phyloP scores from a whole-genome alignment of 2,329 filamentous ascomycete species.

The Apiospora kogelbergensis region DNA sequence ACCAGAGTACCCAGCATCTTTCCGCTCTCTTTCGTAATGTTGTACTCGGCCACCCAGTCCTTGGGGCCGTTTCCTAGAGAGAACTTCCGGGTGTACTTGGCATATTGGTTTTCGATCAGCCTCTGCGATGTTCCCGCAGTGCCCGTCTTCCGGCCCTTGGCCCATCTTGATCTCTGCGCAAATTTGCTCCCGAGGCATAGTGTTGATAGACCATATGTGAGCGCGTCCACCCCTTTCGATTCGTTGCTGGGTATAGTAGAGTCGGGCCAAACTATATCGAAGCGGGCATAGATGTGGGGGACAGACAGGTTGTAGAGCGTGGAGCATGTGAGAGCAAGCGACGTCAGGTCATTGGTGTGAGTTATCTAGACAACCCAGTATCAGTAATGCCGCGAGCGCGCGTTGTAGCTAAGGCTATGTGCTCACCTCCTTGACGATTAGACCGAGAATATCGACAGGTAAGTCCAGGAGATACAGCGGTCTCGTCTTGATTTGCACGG shows the following conservation, averaged over 20 bases:
- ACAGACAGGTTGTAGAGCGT: slow-evolving; percentile 73
- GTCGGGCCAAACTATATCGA: slow-evolving; percentile 88
- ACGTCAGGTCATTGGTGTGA: slow-evolving; percentile 78
- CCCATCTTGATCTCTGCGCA: slow-evolving; percentile 37
- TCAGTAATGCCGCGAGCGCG: slow-evolving; percentile 11
- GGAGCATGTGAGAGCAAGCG: slow-evolving; percentile 75
- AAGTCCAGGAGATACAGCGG: slow-evolving; percentile 71
- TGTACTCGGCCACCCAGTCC: slow-evolving; percentile 79
- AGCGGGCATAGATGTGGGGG: slow-evolving; percentile 79
- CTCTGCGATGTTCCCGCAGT: slow-evolving; percentile 23
- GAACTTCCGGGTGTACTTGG: slow-evolving; percentile 78
- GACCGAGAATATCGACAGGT: slow-evolving; percentile 74
- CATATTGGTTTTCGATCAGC: slow-evolving; percentile 63
- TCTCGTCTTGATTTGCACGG: slow-evolving; percentile 55
- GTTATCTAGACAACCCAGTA: slow-evolving; percentile 57
- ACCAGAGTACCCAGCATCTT: slow-evolving; percentile 88
- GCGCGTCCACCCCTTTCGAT: slow-evolving; percentile 73
- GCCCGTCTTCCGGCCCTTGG: slow-evolving; percentile 26
- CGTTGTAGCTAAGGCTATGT: slow-evolving; percentile 8
- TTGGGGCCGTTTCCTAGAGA: slow-evolving; percentile 79
- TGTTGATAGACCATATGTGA: slow-evolving; percentile 80
- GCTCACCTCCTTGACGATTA: slow-evolving; percentile 75
- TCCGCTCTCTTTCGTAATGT: slow-evolving; percentile 78
- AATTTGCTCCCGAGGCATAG: slow-evolving; percentile 66
- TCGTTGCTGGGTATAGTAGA: slow-evolving; percentile 62